Base-by-base conservation (phyloP, 1,284 basidiomycete species). In the Bondarzewia mesenterica region DNA sequence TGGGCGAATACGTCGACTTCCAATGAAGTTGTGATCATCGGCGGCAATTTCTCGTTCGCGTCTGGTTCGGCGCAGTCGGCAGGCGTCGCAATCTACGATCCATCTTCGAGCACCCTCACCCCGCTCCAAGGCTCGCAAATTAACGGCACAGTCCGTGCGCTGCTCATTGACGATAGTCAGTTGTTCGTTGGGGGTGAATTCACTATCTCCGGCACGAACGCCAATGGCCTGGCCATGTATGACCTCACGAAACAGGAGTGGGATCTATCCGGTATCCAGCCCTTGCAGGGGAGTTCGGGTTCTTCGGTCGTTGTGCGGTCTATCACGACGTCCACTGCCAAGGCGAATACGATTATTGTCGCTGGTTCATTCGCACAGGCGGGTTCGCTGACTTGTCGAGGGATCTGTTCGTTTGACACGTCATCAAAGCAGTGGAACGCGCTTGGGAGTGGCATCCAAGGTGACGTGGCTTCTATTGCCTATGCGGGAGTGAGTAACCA, bases 171-270 rank as follows among this genome's bases (percentile, higher is more conserved):
- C 59, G 72, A 74, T 22, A 71, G 86, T 50, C 67, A 67, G 35
- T 70, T 94, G 14, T 94, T 81, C 63, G 72, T 94, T 38, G 93
- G 91, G 4, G 93, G 93, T 22, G 74, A 89, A 56, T 88, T 92
- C 56, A 78, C 77, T 6, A 61, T 89, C 32, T 54, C 70, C 23
- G 72, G 77, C 42, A 67, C 72, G 54, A 72, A 65, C 51, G 76
- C 69, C 44, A 80, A 77, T 56, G 88, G 80, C 21, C 75, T 95
- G 44, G 82, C 86, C 3, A 68, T 87, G 41, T 95, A 93, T 60
- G 77, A 94, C 60, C 75, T 96, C 16, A 63, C 68, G 12, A 62
- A 64, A 29, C 73, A 79, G 52, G 60, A 69, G 29, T 92, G 87
- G 86, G 67, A 77, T 50, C 67, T 72, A 14, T 66, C 70, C 32